Conservation (phyloP, 73 alveolate species). For the Paramecium sonneborni region DNA sequence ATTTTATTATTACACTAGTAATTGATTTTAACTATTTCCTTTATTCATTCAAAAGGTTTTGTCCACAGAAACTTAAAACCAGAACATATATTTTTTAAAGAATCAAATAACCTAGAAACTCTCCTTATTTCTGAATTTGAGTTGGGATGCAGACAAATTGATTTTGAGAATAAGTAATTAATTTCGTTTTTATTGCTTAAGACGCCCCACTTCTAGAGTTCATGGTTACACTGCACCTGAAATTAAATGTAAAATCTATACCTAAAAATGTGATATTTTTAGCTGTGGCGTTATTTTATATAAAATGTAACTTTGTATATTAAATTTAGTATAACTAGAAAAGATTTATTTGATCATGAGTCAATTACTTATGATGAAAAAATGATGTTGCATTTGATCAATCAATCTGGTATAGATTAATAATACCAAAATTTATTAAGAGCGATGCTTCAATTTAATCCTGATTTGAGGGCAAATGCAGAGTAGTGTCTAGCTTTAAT, state of each 20-base stretch:
- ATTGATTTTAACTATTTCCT: neutral
- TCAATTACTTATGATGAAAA: neutral
- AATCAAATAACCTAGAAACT: neutral
- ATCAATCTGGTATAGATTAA: neutral
- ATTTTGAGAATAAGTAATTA: neutral
- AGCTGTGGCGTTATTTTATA: slow-evolving; percentile 54
- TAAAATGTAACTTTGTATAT: neutral
- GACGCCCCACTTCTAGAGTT: slow-evolving; percentile 63
- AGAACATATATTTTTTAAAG: neutral
- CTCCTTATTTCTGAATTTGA: neutral
- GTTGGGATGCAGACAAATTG: neutral
- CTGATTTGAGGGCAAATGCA: neutral
- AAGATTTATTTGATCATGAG: slow-evolving; percentile 5
- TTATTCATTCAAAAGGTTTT: neutral
- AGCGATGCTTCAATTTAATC: neutral
- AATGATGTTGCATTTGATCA: neutral
- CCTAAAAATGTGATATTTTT: slow-evolving; percentile 30
- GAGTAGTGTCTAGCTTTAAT: neutral
- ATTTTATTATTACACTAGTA: neutral
- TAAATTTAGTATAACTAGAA: neutral
- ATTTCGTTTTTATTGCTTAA: neutral
- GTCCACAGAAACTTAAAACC: neutral
- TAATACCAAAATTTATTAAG: neutral
- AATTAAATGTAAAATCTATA: neutral
- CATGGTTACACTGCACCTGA: slow-evolving; percentile 81